Evolutionary conservation across 441 rosid species (phyloP).

Genomic region (Lepidium campestre): DNA sequence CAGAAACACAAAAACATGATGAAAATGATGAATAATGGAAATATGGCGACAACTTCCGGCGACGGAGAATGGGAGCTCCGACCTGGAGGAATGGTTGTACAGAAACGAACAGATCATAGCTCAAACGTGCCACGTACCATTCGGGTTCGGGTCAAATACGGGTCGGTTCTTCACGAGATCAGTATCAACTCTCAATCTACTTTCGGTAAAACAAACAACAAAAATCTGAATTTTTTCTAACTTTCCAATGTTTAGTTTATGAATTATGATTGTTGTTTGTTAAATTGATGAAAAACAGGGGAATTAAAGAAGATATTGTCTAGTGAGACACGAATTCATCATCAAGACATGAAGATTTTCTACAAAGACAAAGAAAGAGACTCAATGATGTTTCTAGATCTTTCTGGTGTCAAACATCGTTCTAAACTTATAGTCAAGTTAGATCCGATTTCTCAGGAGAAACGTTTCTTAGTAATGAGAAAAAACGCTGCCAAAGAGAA

Average conservation of each 20-base stretch:
- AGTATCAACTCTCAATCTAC: conserved; percentile 71
- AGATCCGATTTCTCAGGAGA: conserved; percentile 87
- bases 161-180: conserved; percentile 75
- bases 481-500: conserved; percentile 76
- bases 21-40: conserved; percentile 57
- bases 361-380: conserved; percentile 94
- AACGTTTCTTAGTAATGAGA: conserved; percentile 64
- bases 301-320: conserved; percentile 82
- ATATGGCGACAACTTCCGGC: conserved; percentile 16
- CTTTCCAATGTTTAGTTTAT: not conserved
- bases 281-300: conserved; percentile 47
- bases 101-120: conserved; percentile 60
- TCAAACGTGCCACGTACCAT: conserved; percentile 70
- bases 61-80: conserved; percentile 74
- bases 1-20: conserved; percentile 40
- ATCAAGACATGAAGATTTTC: conserved; percentile 78
- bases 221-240: not conserved
- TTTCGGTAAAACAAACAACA: conserved; percentile 46
- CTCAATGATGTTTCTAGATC: conserved; percentile 79
- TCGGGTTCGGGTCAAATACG: conserved; percentile 81
- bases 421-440: conserved; percentile 75
- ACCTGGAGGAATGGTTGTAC: conserved; percentile 98
- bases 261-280: not conserved
- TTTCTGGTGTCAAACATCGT: conserved; percentile 75
- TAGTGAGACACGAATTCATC: conserved; percentile 72